Percentiles rank a stretch among this genome's conserved stretches.
Evolutionary conservation across 75 land plant genomes (phyloP).

Genomic region (Azolla pinnata): DNA sequence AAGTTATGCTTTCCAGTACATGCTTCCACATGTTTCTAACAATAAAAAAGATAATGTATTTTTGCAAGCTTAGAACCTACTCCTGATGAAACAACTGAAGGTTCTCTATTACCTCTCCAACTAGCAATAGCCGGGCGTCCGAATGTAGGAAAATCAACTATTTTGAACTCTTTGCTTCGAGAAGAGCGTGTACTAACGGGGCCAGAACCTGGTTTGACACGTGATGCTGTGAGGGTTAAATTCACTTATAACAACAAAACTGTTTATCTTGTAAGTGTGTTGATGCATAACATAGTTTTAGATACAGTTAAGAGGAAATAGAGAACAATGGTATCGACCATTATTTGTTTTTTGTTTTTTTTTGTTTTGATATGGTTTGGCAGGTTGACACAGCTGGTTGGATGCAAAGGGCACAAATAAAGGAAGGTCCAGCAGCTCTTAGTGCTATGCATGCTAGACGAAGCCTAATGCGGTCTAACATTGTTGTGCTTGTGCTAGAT

Average conservation of each 20-base stretch:
- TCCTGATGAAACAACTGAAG: slow-evolving; percentile 14
- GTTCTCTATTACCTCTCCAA: slow-evolving; percentile 65
- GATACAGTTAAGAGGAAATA: too few species aligned
- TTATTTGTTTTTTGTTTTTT: not conserved
- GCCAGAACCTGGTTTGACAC: slow-evolving; percentile 94
- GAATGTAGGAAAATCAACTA: slow-evolving; percentile 96
- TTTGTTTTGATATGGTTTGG: not conserved
- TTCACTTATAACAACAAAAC: slow-evolving; percentile 67
- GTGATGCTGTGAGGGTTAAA: slow-evolving; percentile 77
- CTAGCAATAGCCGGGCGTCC: slow-evolving; percentile 94
- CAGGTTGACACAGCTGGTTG: slow-evolving; percentile 99
- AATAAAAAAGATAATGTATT: too few species aligned
- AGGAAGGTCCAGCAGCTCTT: slow-evolving; percentile 76
- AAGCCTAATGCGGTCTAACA: slow-evolving; percentile 82
- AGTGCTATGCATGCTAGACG: slow-evolving; percentile 83
- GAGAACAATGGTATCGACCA: too few species aligned
- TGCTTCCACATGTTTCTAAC: slow-evolving; percentile 8
- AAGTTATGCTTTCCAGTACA: not conserved
- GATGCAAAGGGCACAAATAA: slow-evolving; percentile 68
- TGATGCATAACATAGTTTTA: not conserved
- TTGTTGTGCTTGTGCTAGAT: slow-evolving; percentile 90
- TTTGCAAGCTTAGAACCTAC: slow-evolving; percentile 8
- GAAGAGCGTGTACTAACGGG: slow-evolving; percentile 89
- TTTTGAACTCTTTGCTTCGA: slow-evolving; percentile 68
- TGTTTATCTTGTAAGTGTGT: slow-evolving; percentile 52